A percentile compares a stretch with the other conserved stretches of the same genome.
Conservation (phyloP, 2,329 filamentous ascomycete species). For the Colletotrichum sp. region DNA sequence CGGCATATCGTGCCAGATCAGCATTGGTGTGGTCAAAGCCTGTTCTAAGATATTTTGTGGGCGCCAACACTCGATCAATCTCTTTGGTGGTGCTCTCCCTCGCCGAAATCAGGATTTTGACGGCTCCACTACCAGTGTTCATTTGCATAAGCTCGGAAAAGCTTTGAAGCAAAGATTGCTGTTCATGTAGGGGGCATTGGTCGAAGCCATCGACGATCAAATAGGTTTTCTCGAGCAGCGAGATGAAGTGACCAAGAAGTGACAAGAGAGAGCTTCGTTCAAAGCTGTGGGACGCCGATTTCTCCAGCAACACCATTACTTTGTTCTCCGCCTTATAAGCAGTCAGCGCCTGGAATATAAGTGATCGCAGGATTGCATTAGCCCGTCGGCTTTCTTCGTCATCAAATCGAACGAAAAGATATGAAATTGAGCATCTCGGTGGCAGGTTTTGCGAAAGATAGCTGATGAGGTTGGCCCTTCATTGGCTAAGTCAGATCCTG, state of each 20-base stretch:
- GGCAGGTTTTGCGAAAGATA: rapidly evolving
- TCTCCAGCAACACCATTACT: rapidly evolving
- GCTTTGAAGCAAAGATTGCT: rapidly evolving
- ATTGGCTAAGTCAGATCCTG: no score
- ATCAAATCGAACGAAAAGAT: neutral
- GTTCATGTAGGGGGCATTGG: neutral
- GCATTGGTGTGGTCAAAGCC: rapidly evolving
- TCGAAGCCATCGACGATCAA: rapidly evolving
- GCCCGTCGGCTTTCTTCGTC: rapidly evolving
- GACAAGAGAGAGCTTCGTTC: rapidly evolving
- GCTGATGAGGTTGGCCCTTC: neutral
- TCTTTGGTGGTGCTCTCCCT: neutral
- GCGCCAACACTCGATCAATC: rapidly evolving
- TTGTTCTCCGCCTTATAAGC: no score
- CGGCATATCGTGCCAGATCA: rapidly evolving
- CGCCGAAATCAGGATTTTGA: neutral
- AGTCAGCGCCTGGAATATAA: neutral
- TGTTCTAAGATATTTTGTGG: rapidly evolving
- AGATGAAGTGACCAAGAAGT: no score
- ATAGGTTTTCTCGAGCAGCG: rapidly evolving
- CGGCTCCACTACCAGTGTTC: no score
- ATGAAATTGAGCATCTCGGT: rapidly evolving
- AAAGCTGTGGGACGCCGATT: rapidly evolving
- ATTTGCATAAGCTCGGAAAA: no score
- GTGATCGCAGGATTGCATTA: rapidly evolving